Evolutionary conservation across 2,329 filamentous ascomycete species (phyloP).

Genomic region (Colletotrichum sp.): DNA sequence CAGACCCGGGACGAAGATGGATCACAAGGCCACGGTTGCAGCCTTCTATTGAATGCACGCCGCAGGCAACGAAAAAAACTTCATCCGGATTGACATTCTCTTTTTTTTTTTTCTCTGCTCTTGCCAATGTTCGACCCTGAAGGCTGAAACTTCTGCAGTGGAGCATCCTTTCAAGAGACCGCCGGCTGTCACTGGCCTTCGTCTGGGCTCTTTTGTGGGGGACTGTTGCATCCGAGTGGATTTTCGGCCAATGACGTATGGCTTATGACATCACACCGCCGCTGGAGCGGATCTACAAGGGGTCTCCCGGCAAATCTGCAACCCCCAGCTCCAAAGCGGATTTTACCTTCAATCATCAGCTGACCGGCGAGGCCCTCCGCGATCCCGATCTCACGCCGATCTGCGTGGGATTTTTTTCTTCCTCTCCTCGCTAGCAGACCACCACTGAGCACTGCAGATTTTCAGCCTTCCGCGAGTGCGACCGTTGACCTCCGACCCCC

Average conservation of each 20-base stretch:
- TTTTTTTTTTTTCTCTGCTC: constrained; percentile 1
- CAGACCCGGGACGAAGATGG: neutral
- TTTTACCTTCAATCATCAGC: neutral
- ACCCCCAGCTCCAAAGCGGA: neutral
- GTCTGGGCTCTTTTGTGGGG: neutral
- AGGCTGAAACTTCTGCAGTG: constrained; percentile 20
- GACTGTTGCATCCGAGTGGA: neutral
- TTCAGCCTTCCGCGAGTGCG: neutral
- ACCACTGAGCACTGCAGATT: neutral
- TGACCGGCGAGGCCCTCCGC: constrained; percentile 10
- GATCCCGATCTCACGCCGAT: constrained; percentile 17
- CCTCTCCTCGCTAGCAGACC: neutral
- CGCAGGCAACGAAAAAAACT: neutral
- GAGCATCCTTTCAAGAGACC: neutral
- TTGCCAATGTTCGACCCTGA: neutral
- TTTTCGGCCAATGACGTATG: constrained; percentile 10
- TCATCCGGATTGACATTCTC: neutral
- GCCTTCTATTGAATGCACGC: neutral
- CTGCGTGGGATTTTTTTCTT: neutral
- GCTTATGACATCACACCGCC: constrained; percentile 20
- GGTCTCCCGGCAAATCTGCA: constrained; percentile 4
- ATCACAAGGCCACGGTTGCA: neutral
- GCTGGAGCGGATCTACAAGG: neutral
- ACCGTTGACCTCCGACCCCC: neutral
- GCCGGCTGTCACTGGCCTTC: neutral